Conservation (phyloP, 176 grass and related monocot species). For the Tillandsia leiboldiana region DNA sequence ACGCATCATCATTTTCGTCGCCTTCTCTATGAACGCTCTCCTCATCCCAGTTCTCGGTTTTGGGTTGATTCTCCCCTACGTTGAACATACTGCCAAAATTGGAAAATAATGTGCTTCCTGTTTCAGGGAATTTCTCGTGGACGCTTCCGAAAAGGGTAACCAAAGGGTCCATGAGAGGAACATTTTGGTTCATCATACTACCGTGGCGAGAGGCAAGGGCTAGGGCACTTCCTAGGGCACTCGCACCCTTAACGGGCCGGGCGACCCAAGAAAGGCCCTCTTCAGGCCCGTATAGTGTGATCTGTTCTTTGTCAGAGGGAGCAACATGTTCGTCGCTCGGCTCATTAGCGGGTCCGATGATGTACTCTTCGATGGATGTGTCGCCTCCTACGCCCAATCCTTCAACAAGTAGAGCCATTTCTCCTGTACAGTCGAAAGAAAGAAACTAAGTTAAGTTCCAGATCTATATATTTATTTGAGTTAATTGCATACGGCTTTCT, state of each 20-base stretch:
- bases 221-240: slow-evolving; percentile 58
- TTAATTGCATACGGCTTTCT: too few relatives aligned
- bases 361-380: slow-evolving; percentile 73
- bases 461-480: too few relatives aligned
- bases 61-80: slow-evolving; percentile 59
- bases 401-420: slow-evolving; percentile 98
- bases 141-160: slow-evolving; percentile 90
- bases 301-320: slow-evolving; percentile 48
- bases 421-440: slow-evolving; percentile 35
- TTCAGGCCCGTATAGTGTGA: slow-evolving; percentile 73
- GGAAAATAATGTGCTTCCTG: slow-evolving; percentile 84
- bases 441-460: too few relatives aligned
- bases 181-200: slow-evolving; percentile 47
- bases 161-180: slow-evolving; percentile 69
- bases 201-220: slow-evolving; percentile 57
- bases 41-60: slow-evolving; percentile 67
- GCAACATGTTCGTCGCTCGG: slow-evolving; percentile 45
- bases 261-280: slow-evolving; percentile 85
- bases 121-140: slow-evolving; percentile 76
- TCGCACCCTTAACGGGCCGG: slow-evolving; percentile 64
- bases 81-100: slow-evolving; percentile 99
- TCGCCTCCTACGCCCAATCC: slow-evolving; percentile 71
- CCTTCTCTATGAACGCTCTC: slow-evolving; percentile 60
- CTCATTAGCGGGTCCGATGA: slow-evolving; percentile 70
- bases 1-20: slow-evolving; percentile 49